phyloP scores from a whole-genome alignment of 1,284 basidiomycete species.

The Melampsora americana region DNA sequence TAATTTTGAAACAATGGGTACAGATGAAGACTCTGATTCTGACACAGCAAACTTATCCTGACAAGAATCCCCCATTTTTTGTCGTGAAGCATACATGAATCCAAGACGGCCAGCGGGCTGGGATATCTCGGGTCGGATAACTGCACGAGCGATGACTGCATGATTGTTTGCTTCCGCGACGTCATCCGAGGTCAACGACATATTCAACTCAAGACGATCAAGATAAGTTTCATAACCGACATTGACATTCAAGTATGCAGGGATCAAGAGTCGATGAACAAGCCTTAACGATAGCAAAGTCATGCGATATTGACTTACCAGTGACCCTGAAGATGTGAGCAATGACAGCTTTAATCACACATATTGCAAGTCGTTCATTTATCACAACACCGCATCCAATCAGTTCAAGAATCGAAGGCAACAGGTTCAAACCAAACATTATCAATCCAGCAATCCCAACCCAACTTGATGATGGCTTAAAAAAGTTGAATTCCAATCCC shows the following conservation, averaged over 20 bases:
- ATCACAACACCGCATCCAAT: conserved; percentile 28
- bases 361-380: conserved; percentile 3
- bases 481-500: conserved; percentile 59
- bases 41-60: too few species aligned
- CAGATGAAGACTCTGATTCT: too few species aligned
- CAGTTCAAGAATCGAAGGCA: conserved; percentile 44
- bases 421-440: not conserved
- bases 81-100: too few species aligned
- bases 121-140: too few species aligned
- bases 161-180: too few species aligned
- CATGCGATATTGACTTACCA: conserved; percentile 77
- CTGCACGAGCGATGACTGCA: too few species aligned
- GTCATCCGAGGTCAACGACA: too few species aligned
- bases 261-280: conserved; percentile 31
- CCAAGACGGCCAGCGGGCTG: too few species aligned
- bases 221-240: too few species aligned
- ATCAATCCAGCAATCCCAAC: conserved; percentile 59
- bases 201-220: too few species aligned
- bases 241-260: conserved; percentile 6
- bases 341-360: not conserved
- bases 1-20: too few species aligned
- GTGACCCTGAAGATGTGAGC: conserved; percentile 81
- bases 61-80: too few species aligned
- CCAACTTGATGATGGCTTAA: conserved; percentile 50
- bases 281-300: conserved; percentile 73